Evolutionary conservation across 1,139 yeast genomes (phyloP).

Genomic region (Yamadazyma sp.): DNA sequence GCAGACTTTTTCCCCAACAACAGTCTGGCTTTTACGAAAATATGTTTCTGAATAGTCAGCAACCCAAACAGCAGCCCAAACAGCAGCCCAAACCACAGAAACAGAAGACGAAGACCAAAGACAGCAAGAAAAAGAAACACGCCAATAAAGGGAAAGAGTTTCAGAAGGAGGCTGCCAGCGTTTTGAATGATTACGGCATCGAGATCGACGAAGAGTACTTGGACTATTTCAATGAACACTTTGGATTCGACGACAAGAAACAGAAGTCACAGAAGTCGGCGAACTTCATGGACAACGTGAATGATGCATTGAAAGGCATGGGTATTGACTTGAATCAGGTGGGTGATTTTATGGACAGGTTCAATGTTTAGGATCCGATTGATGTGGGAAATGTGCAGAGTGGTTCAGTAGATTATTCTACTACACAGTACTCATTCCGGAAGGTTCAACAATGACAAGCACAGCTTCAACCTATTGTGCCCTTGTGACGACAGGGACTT

Average conservation of each 20-base stretch:
- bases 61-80: not conserved
- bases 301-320: constrained; percentile 8
- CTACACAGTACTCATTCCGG: no score
- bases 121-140: constrained; percentile 3
- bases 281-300: constrained; percentile 6
- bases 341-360: constrained; percentile 6
- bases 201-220: constrained; percentile 17
- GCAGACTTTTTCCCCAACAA: not conserved
- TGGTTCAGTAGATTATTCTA: no score
- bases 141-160: constrained; percentile 8
- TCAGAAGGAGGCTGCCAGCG: constrained; percentile 14
- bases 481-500: no score
- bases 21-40: not conserved
- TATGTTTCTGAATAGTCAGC: not conserved
- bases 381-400: no score
- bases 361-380: constrained; percentile 2
- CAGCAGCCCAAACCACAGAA: not conserved
- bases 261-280: not conserved
- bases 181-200: constrained; percentile 16
- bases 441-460: no score
- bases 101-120: not conserved
- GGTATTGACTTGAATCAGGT: constrained; percentile 9
- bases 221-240: constrained; percentile 15
- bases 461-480: no score
- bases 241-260: constrained; percentile 6